Evolutionary conservation across 2,329 filamentous ascomycete species (phyloP), one percentile per base, ranked within the genome.

Genomic region (Stachybotrys echinatus): DNA sequence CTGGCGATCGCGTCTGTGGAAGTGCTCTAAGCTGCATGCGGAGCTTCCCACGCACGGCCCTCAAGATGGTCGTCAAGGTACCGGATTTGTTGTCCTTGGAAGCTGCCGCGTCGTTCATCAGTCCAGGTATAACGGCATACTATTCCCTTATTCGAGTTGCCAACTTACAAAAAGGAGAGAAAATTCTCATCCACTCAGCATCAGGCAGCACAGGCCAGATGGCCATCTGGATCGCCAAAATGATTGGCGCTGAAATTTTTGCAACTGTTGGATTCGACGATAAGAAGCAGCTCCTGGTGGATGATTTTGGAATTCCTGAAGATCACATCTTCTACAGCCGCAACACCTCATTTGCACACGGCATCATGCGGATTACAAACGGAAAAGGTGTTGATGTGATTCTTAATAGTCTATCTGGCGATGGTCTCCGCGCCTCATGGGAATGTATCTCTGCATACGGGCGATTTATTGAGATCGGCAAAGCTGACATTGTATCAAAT

Each of bases 1-100:
- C n/a, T n/a, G n/a, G n/a, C 5, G 5, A 37, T 10, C 31, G 6
- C 3, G 46, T 40, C 1, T 27, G 61, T n/a, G n/a, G n/a, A n/a
- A n/a, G n/a, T n/a, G n/a, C n/a, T n/a, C n/a, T n/a, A n/a, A n/a
- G n/a, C n/a, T n/a, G n/a, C n/a, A n/a, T n/a, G n/a, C n/a, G n/a
- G n/a, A n/a, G n/a, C n/a, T n/a, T n/a, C 19, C 58, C n/a, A n/a
- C n/a, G 49, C 12, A 51, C 19, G 39, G 45, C 55, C n/a, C n/a
- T n/a, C n/a, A n/a, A n/a, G n/a, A n/a, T n/a, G n/a, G n/a, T n/a
- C n/a, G n/a, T n/a, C n/a, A n/a, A n/a, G n/a, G 2, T 43, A 39
- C n/a, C 58, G 60, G 6, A 67, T 76, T 6, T 69, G 71, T 0
- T 61, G 64, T 0, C 18, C 43, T 7, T 58, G 74, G 62, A 63